Evolutionary conservation across 257 asterid genomes (phyloP).

Genomic region (Ocimum tenuiflorum): DNA sequence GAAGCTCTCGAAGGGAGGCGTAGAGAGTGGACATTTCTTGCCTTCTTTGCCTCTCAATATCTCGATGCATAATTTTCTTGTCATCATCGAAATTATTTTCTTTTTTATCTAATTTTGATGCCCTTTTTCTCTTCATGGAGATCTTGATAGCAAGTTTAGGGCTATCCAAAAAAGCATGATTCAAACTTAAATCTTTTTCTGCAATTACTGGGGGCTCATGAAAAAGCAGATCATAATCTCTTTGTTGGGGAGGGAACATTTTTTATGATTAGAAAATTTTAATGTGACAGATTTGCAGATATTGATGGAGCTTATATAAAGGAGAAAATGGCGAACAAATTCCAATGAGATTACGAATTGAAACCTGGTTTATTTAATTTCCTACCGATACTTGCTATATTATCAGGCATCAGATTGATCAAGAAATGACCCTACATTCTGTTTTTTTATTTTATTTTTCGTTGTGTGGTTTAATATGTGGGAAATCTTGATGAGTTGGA

Average conservation of each 20-base stretch:
- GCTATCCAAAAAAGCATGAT: neutral
- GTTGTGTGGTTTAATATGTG: neutral
- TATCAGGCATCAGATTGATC: neutral
- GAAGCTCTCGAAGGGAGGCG: conserved; percentile 39
- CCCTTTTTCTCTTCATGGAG: conserved; percentile 18
- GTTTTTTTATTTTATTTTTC: neutral
- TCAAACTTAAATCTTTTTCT: neutral
- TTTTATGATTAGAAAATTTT: neutral
- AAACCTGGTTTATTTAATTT: neutral
- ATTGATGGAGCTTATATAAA: neutral
- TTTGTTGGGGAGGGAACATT: neutral
- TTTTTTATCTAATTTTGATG: neutral
- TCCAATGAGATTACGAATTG: neutral
- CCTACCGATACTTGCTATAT: neutral
- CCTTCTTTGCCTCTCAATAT: conserved; percentile 52
- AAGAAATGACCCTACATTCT: neutral
- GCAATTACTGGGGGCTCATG: neutral
- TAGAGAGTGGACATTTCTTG: conserved; percentile 54
- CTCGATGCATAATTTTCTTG: conserved; percentile 43
- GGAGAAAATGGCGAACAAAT: neutral
- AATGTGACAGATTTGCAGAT: neutral
- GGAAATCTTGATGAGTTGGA: neutral
- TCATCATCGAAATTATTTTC: neutral
- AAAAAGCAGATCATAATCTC: neutral
- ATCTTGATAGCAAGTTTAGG: neutral